phyloP scores from a whole-genome alignment of 2,329 filamentous ascomycete genomes.

The Westerdykella sp. region DNA sequence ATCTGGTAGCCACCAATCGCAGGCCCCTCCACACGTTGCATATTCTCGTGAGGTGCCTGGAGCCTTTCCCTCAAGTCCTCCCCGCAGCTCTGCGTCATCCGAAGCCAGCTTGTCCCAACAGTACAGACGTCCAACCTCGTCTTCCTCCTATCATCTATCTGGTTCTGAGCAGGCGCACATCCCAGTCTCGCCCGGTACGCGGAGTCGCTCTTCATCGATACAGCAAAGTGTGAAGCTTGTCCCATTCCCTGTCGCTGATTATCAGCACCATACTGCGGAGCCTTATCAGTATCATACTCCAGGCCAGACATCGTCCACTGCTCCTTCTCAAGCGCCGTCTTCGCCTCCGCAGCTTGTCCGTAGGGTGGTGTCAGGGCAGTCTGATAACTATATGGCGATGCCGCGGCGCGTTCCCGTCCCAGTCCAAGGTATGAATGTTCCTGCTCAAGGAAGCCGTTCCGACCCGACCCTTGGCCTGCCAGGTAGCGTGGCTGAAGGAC shows the following conservation, averaged over 20 bases:
- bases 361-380: constrained; percentile 18
- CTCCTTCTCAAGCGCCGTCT: constrained; percentile 10
- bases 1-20: constrained; percentile 26
- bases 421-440: constrained; percentile 11
- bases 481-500: constrained; percentile 6
- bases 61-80: constrained; percentile 25
- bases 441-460: constrained; percentile 14
- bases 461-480: constrained; percentile 15
- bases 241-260: constrained; percentile 23
- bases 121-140: constrained; percentile 13
- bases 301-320: constrained; percentile 18
- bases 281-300: constrained; percentile 31
- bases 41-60: constrained; percentile 34
- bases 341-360: constrained; percentile 20
- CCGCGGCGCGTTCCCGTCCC: constrained; percentile 35
- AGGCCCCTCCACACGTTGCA: constrained; percentile 28
- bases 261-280: constrained; percentile 19
- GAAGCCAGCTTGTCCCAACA: constrained; percentile 15
- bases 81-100: constrained; percentile 12
- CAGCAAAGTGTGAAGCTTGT: constrained; percentile 20
- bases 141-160: constrained; percentile 14
- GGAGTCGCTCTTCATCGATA: constrained; percentile 17
- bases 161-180: constrained; percentile 10
- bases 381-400: constrained; percentile 24
- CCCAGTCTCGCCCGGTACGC: constrained; percentile 9